These are phyloP conservation scores for Naematelia aurantialba DNA, from an alignment of 768 basidiomycete species.

Conservation along the genomic window DNA sequence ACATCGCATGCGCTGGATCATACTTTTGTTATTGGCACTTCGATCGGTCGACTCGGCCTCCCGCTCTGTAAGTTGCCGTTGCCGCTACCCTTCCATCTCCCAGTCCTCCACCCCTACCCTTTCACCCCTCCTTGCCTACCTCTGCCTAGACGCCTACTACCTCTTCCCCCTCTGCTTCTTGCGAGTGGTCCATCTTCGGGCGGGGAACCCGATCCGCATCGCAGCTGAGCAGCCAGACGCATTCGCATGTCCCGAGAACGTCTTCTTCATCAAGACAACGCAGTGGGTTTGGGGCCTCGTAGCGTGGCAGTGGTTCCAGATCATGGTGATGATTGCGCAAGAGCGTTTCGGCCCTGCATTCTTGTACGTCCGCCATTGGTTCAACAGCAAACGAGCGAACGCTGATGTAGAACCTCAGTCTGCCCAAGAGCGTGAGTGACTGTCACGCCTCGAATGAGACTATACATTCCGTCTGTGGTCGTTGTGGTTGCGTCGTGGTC, in stretches of 20 bases:
- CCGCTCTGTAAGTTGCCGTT: constrained; percentile 79
- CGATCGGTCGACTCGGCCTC: constrained; percentile 65
- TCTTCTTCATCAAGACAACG: constrained; percentile 72
- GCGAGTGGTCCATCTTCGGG: no score
- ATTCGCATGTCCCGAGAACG: constrained; percentile 75
- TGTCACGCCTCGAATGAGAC: no score
- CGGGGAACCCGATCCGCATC: no score
- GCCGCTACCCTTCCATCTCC: no score
- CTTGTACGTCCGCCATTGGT: constrained; percentile 56
- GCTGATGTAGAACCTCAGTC: constrained; percentile 47
- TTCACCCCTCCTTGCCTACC: no score
- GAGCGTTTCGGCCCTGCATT: constrained; percentile 73
- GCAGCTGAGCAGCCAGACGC: no score
- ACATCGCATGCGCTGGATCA: constrained; percentile 64
- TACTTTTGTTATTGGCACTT: constrained; percentile 74
- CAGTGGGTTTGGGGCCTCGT: constrained; percentile 66
- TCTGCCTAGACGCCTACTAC: no score
- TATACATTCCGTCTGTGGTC: no score
- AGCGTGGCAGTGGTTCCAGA: constrained; percentile 63
- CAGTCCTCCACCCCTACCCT: no score
- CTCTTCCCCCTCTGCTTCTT: no score
- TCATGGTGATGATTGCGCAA: constrained; percentile 64
- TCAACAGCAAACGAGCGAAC: no score
- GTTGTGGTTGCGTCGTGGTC: no score
- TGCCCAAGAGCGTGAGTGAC: constrained; percentile 63